Evolutionary conservation across 2,329 filamentous ascomycete genomes (phyloP), one percentile per base, ranked within the genome.

Genomic region (Colletotrichum theobromicola): DNA sequence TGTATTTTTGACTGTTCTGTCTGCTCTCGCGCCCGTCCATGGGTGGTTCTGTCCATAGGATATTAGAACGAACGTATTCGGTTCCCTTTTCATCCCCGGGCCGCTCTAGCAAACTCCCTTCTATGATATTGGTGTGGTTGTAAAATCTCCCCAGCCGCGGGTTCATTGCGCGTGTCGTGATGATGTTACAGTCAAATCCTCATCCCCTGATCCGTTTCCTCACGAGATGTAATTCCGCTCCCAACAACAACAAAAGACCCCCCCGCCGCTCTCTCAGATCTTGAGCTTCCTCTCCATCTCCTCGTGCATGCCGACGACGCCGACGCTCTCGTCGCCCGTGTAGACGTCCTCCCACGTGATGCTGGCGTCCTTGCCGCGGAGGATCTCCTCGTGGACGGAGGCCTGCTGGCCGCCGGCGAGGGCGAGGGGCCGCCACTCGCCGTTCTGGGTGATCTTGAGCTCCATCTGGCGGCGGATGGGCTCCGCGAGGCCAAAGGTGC

Each of bases 261-360:
- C n/a, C n/a, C n/a, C n/a, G n/a, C n/a, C n/a, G 2, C 12, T 6
- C 21, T 24, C 10, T 58, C 87, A 87, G 83, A 98, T 97, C 89
- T 93, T 94, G 85, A 98, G 88, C 90, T 95, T 95, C 85, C 91
- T 91, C 92, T 98, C 96, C 92, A 98, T 95, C 91, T 98, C 96
- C 72, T 95, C 93, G 80, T 98, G 95, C 85, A 98, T 93, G 67
- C 93, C 91, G 28, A 93, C 91, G 55, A 91, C 87, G 75, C 91
- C 90, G 79, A 92, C 90, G 82, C 91, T 90, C 84, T 96, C 95
- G 79, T 94, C 93, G 75, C 95, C 95, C 24, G 90, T 91, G 83
- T 93, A 98, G 24, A 99, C 92, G 87, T 98, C 97, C 89, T 99
- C 97, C 97, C 97, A 99, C 10, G 89, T 91, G 79, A 98, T 88